These are phyloP conservation scores for Dactylellina haptotyla DNA, from an alignment of 2,329 filamentous ascomycete species.

Conservation along the genomic window DNA sequence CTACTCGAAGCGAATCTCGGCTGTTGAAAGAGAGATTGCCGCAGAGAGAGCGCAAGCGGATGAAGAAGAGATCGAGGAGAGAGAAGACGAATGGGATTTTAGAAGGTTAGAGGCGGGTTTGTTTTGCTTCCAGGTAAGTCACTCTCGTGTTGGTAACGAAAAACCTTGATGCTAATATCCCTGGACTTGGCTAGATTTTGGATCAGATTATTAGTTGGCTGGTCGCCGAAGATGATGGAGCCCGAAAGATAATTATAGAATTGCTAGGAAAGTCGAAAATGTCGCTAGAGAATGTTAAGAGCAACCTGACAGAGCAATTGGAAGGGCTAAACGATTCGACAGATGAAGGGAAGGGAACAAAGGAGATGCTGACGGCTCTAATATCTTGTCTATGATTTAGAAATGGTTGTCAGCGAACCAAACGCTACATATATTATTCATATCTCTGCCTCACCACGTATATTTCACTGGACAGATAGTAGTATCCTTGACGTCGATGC, in stretches of 20 bases:
- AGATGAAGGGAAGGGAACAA: conserved; percentile 66
- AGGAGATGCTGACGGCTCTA: conserved; percentile 74
- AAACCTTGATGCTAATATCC: neutral
- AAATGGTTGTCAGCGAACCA: conserved; percentile 53
- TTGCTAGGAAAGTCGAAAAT: conserved; percentile 76
- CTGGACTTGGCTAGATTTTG: conserved; percentile 66
- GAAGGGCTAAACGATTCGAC: conserved; percentile 68
- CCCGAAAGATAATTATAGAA: conserved; percentile 71
- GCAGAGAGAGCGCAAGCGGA: conserved; percentile 68
- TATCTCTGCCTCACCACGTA: conserved; percentile 18
- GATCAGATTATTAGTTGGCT: conserved; percentile 91
- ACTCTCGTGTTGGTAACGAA: neutral
- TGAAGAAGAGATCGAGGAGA: conserved; percentile 66
- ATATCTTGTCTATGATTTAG: conserved; percentile 62
- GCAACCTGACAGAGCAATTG: conserved; percentile 76
- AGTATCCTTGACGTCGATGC: conserved; percentile 15
- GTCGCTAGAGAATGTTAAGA: conserved; percentile 70
- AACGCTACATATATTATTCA: neutral
- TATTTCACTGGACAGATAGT: neutral
- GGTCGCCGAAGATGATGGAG: conserved; percentile 84
- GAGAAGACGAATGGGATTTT: conserved; percentile 77
- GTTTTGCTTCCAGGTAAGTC: conserved; percentile 74
- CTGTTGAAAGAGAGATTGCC: conserved; percentile 72
- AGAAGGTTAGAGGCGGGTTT: conserved; percentile 83
- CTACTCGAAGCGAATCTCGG: conserved; percentile 72